Percentiles rank a stretch among this genome's conserved stretches.
phyloP scores from a whole-genome alignment of 2,329 filamentous ascomycete species.

The Pyrenochaeta sp. region DNA sequence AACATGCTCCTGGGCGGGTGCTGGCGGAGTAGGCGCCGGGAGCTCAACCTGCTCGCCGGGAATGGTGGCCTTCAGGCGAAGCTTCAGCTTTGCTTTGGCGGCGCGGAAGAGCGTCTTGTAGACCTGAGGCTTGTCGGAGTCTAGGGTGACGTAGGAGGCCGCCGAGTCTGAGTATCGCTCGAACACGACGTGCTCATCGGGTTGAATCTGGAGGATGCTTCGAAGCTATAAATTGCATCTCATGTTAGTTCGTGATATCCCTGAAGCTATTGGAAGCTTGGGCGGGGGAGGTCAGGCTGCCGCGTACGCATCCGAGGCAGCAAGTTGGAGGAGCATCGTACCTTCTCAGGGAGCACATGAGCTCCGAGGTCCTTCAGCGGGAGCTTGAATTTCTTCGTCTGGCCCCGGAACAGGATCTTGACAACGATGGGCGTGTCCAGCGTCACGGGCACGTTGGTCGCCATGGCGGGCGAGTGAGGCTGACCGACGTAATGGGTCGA shows the following conservation, averaged over 20 bases:
- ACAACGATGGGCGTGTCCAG: slow-evolving; percentile 81
- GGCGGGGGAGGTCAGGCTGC: slow-evolving; percentile 26
- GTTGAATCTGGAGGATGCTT: slow-evolving; percentile 69
- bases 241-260: slow-evolving; percentile 28
- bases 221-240: slow-evolving; percentile 59
- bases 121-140: slow-evolving; percentile 78
- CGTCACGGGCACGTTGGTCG: slow-evolving; percentile 58
- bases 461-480: slow-evolving; percentile 47
- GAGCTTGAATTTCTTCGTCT: slow-evolving; percentile 85
- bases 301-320: slow-evolving; percentile 20
- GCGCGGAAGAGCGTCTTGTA: slow-evolving; percentile 98
- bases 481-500: slow-evolving; percentile 27
- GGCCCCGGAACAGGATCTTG: slow-evolving; percentile 82
- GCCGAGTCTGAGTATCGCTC: slow-evolving; percentile 97
- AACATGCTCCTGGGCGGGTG: slow-evolving; percentile 16
- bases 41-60: slow-evolving; percentile 59
- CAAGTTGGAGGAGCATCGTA: slow-evolving; percentile 60
- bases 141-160: slow-evolving; percentile 79
- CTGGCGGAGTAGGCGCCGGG: slow-evolving; percentile 24
- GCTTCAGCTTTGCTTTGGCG: slow-evolving; percentile 97
- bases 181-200: slow-evolving; percentile 71
- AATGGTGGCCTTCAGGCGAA: slow-evolving; percentile 80
- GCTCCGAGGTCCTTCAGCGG: slow-evolving; percentile 84
- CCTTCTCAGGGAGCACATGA: slow-evolving; percentile 79
- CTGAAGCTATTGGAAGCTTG: slow-evolving; percentile 15